phyloP scores from a whole-genome alignment of 306 rosid species.

The Castanea crenata region DNA sequence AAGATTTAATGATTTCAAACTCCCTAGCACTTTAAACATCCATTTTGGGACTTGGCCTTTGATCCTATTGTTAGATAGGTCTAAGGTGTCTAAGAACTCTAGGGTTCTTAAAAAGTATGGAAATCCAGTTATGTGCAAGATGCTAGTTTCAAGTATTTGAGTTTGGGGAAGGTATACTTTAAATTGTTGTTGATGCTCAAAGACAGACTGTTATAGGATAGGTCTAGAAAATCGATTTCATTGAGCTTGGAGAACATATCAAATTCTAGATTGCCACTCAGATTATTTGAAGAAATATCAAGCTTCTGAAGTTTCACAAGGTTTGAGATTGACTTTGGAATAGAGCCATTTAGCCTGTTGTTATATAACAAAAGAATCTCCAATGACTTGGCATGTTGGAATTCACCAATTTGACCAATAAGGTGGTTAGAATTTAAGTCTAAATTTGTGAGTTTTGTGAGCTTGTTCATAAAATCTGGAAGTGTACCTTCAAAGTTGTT shows the following conservation, averaged over 20 bases:
- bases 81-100: too few relatives aligned
- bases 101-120: conserved; percentile 13
- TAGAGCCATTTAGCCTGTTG: background rate
- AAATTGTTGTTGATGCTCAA: background rate
- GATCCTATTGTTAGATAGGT: too few relatives aligned
- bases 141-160: background rate
- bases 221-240: background rate
- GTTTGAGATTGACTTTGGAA: conserved; percentile 21
- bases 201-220: conserved; percentile 1
- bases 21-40: too few relatives aligned
- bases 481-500: background rate
- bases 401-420: background rate
- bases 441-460: too few relatives aligned
- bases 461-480: too few relatives aligned
- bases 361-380: background rate
- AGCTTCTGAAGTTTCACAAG: background rate
- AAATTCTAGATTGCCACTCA: conserved; percentile 1
- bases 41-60: too few relatives aligned
- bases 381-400: background rate
- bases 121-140: conserved; percentile 16
- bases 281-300: background rate
- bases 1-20: background rate
- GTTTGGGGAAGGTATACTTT: background rate
- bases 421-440: too few relatives aligned
- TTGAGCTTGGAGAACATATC: background rate